phyloP scores from a whole-genome alignment of 371 early-diverging fungal species.

The Mortierella sp. region DNA sequence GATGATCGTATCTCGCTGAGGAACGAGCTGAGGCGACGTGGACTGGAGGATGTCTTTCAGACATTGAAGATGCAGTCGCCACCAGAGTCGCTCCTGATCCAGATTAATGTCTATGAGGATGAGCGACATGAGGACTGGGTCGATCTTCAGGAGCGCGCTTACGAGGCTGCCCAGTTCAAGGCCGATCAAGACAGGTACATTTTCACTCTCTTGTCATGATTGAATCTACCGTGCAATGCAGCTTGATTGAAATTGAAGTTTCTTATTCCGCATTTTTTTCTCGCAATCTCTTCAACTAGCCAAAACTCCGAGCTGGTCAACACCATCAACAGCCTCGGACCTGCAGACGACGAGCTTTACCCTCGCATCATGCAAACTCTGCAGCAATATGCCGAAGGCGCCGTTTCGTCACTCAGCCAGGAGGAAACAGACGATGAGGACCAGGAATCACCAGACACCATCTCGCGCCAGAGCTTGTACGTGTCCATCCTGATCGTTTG shows the following conservation, averaged over 20 bases:
- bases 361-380: conserved; percentile 39
- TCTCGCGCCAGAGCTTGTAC: conserved; percentile 45
- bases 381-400: conserved; percentile 49
- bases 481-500: background rate
- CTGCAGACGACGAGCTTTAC: conserved; percentile 52
- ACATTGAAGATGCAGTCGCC: conserved; percentile 55
- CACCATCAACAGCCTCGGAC: conserved; percentile 25
- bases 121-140: conserved; percentile 66
- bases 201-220: background rate
- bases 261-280: background rate
- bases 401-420: conserved; percentile 28
- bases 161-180: conserved; percentile 23
- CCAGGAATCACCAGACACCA: conserved; percentile 16
- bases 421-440: conserved; percentile 36
- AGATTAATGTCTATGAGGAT: conserved; percentile 62
- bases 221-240: background rate
- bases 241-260: background rate
- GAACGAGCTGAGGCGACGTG: conserved; percentile 71
- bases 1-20: conserved; percentile 66
- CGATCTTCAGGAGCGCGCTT: conserved; percentile 63
- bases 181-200: conserved; percentile 29
- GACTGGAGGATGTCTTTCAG: conserved; percentile 65
- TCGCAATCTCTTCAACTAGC: background rate
- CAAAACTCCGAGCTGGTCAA: conserved; percentile 36
- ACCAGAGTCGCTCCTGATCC: conserved; percentile 61